Evolutionary conservation across 139 green algal species (phyloP).

Genomic region (Chlamydomonas sp.): DNA sequence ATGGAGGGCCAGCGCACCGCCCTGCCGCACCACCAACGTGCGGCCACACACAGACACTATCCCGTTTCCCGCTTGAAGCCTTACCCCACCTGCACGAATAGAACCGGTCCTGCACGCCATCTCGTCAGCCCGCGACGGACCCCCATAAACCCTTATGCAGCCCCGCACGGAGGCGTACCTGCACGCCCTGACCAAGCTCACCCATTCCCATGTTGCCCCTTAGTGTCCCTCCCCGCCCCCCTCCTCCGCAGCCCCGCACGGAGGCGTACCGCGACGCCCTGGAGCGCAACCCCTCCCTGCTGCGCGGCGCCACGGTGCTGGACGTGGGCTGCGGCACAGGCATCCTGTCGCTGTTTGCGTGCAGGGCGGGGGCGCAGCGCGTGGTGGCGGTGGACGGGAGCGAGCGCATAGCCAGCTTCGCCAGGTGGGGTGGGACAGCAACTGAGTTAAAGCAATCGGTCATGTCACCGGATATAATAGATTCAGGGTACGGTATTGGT

Average conservation of each 20-base stretch:
- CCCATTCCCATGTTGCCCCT: background rate
- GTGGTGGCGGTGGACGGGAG: slow-evolving; percentile 77
- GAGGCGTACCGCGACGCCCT: slow-evolving; percentile 85
- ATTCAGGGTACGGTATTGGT: too few relatives aligned
- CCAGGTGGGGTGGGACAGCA: slow-evolving; percentile 45
- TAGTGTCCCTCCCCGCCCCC: background rate
- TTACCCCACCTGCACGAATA: too few relatives aligned
- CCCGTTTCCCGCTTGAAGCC: too few relatives aligned
- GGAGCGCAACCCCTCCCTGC: slow-evolving; percentile 77
- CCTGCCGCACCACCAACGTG: background rate
- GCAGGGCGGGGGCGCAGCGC: slow-evolving; percentile 72
- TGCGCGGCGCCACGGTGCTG: slow-evolving; percentile 79
- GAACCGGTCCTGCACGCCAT: too few relatives aligned
- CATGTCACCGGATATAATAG: too few relatives aligned
- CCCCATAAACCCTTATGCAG: slow-evolving; percentile 57
- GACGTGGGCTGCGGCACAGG: slow-evolving; percentile 96
- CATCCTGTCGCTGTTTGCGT: slow-evolving; percentile 95
- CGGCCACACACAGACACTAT: too few relatives aligned
- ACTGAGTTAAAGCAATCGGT: background rate
- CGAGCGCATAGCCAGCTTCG: slow-evolving; percentile 69
- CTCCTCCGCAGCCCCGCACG: slow-evolving; percentile 72
- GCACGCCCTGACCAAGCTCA: slow-evolving; percentile 67
- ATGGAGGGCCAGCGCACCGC: background rate
- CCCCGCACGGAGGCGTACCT: slow-evolving; percentile 88
- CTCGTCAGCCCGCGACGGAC: too few relatives aligned